Evolutionary conservation across 2,329 filamentous ascomycete genomes (phyloP).

Genomic region (Fusarium abutilonis): DNA sequence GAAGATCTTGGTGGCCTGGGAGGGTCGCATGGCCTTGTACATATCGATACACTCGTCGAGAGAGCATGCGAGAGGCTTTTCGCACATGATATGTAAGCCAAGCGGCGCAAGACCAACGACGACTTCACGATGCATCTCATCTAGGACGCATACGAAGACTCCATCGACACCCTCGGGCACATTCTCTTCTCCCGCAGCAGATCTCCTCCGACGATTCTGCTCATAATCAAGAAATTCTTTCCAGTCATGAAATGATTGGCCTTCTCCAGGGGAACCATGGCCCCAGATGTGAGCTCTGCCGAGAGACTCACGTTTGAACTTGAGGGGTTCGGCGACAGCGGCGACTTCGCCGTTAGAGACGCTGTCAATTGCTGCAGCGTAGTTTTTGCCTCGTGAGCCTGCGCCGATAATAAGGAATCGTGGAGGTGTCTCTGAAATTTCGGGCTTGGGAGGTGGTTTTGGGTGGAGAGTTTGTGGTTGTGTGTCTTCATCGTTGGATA

Average conservation of each 20-base stretch:
- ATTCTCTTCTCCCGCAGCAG: conserved; percentile 56
- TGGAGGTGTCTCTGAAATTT: conserved; percentile 62
- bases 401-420: conserved; percentile 84
- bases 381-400: conserved; percentile 79
- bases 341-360: conserved; percentile 74
- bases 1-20: conserved; percentile 66
- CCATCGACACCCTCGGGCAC: conserved; percentile 68
- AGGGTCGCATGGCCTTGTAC: conserved; percentile 64
- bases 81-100: conserved; percentile 86
- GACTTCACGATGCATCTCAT: conserved; percentile 88
- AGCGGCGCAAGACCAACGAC: conserved; percentile 76
- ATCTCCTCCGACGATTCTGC: conserved; percentile 64
- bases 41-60: conserved; percentile 82
- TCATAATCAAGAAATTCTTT: conserved; percentile 80
- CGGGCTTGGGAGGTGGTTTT: conserved; percentile 53
- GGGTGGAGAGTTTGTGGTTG: conserved; percentile 39
- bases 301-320: conserved; percentile 78
- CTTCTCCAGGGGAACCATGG: conserved; percentile 58
- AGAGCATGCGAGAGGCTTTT: conserved; percentile 89
- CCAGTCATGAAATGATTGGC: conserved; percentile 80
- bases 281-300: conserved; percentile 80
- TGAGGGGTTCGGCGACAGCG: conserved; percentile 82
- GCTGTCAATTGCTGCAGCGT: conserved; percentile 73
- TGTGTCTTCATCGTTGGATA: conserved; percentile 18
- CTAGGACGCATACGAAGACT: conserved; percentile 74